Evolutionary conservation across 495 filamentous ascomycete genomes (phyloP), one percentile per base, ranked within the genome.

Genomic region (Glutinoglossum americanum): DNA sequence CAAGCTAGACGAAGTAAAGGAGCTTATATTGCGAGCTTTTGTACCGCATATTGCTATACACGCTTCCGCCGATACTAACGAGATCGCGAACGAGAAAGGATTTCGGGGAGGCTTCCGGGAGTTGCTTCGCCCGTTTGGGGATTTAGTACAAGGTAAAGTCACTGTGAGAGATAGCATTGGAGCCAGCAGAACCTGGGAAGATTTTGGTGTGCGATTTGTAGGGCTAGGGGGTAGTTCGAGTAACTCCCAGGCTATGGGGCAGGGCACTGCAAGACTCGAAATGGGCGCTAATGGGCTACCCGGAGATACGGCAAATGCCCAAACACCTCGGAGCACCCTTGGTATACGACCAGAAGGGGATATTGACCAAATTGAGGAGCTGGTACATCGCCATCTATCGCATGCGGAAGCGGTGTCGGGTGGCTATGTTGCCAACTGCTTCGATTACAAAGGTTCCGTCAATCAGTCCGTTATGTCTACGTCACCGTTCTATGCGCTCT

Each of bases 101-200:
- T 89, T 97, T 61, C 66, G 73, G 23, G 78, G 76, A 21, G 89
- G 89, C 0, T 76, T 98, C 51, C 81, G 84, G 73, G 85, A 89
- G 65, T 69, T 98, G 55, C 69, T 98, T 35, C 73, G 89, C 51
- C 89, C 90, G 4, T 98, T 89, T 70, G 92, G 90, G n/a, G 92
- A 98, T 67, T 76, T 74, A 39, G 73, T 98, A 0, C 78, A 81
- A 35, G 92, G 92, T 26, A 92, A 89, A 66, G 84, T 98, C 33
- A 84, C 84, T 19, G 81, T 98, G 41, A 74, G 93, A 57, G 93
- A 98, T 67, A 94, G 88, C 62, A 75, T 83, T 59, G 90, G 92
- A 10, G 78, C 80, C 35, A 87, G 89, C 63, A 78, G 76, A 61
- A 79, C 78, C 32, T 93, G 83, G 74, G 92, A 95, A 28, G 88